A percentile compares a stretch with the other conserved stretches of the same genome.
Evolutionary conservation across 768 basidiomycete species (phyloP).

Genomic region (Paxillus involutus): DNA sequence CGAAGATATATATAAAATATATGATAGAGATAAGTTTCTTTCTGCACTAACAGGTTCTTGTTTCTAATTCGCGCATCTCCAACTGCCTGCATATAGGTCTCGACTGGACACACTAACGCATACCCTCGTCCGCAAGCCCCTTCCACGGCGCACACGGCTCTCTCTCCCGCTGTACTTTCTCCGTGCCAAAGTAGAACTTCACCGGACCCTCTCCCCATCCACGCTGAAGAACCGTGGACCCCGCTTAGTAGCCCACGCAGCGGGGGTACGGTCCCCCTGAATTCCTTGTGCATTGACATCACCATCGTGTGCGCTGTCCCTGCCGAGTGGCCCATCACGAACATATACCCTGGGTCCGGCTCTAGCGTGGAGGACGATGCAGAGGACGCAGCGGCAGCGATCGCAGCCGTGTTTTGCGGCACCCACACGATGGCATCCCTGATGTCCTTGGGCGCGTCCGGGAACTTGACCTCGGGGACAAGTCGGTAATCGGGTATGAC

Average conservation of each 20-base stretch:
- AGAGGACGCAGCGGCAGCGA: slow-evolving; percentile 9
- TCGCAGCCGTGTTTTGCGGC: slow-evolving; percentile 32
- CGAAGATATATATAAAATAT: neutral
- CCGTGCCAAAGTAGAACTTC: slow-evolving; percentile 33
- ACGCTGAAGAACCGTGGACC: slow-evolving; percentile 40
- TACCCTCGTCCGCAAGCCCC: slow-evolving; percentile 28
- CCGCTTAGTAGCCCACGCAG: slow-evolving; percentile 47
- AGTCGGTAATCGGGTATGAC: slow-evolving; percentile 71
- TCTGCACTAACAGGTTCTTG: too few relatives aligned
- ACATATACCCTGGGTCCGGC: slow-evolving; percentile 43
- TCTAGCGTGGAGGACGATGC: slow-evolving; percentile 8
- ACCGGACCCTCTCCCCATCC: slow-evolving; percentile 21
- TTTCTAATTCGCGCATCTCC: too few relatives aligned
- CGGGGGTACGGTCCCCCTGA: slow-evolving; percentile 31
- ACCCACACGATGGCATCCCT: slow-evolving; percentile 61
- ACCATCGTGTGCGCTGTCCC: slow-evolving; percentile 54
- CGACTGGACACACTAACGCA: too few relatives aligned
- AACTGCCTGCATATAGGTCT: too few relatives aligned
- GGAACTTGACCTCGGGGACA: slow-evolving; percentile 56
- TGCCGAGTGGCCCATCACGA: slow-evolving; percentile 62
- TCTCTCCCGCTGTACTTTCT: slow-evolving; percentile 35
- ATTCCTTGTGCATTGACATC: slow-evolving; percentile 38
- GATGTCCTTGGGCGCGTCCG: slow-evolving; percentile 54
- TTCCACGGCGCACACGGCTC: slow-evolving; percentile 43
- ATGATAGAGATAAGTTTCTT: too few relatives aligned